Base-by-base conservation (phyloP, 2,329 filamentous ascomycete genomes). In the Colletotrichum lini region DNA sequence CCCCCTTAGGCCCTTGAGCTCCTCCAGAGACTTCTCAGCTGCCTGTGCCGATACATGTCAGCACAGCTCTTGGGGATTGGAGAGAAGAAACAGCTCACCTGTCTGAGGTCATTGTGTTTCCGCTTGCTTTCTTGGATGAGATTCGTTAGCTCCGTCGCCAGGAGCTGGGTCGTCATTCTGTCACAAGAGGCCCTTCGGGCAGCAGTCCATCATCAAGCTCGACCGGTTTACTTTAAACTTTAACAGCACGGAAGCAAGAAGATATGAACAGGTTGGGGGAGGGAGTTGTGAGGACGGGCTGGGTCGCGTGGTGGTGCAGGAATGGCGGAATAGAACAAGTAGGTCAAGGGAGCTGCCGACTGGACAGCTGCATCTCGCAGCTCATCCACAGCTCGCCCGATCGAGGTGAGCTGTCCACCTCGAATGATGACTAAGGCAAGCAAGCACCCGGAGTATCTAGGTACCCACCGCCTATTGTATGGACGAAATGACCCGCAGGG, bases 91-190 rank as follows among this genome's bases (percentile, higher is more conserved):
- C 26, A 68, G 81, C 88, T 77, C 83, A 92, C 93, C 88, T 93
- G 93, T 85, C 93, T 91, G 64, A 99, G 87, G 78, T 98, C 96
- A 76, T 93, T 90, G 82, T 98, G 93, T 83, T 97, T 98, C 78
- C 96, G 90, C 84, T 97, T 98, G 80, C 95, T 96, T 85, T 99
- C 96, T 82, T 97, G 94, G 77, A 98, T 92, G 80, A 98, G 90
- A 84, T 94, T 97, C 78, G 92, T 90, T 81, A 98, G 90, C 88
- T 98, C 95, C 70, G 93, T 92, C 79, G 92, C 91, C 78, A 98
- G 89, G 78, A 98, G 91, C 88, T 97, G 94, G 78, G 94, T 92
- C 82, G 95, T 97, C 95, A 98, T 98, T 78, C 84, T 91, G 81
- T 77, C 76, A 73, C 62, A 58, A 56, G 57, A 58, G 42, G 61